Evolutionary conservation across 106 monocot genomes (phyloP), one percentile per base, ranked within the genome.

Genomic region (Xerophyta viscosa): DNA sequence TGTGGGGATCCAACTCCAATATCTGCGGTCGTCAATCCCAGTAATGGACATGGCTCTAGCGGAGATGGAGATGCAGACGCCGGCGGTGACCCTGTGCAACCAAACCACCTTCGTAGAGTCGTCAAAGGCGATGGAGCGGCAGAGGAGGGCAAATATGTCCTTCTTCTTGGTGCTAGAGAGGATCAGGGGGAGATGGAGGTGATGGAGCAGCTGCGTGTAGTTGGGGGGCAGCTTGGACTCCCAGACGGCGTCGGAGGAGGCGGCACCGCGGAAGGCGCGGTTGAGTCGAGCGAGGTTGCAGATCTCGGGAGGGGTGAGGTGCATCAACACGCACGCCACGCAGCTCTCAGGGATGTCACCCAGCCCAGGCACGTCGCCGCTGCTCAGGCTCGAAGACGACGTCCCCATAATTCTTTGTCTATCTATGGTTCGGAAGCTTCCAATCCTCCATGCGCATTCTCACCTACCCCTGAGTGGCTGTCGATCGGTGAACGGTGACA

Each of bases 291-390:
- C 75, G 31, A 75, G 68, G 51, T 68, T 75, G 57, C 75, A 75
- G 50, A 75, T 75, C 68, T 75, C 75, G 7, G 63, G 63, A 3
- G 75, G 75, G 1, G 52, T 68, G 22, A 75, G 63, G 63, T 68
- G 52, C 68, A 68, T 75, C 29, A 75, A 75, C 10, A 75, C 68
- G 58, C 68, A 75, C 2, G 75, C 75, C 50, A 68, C 75, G 52
- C 75, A 75, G 56, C 63, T 75, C 66, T 75, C 75, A 20, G 75
- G 75, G 29, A 75, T 75, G 58, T 75, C 75, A 12, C 75, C 75
- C 3, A 75, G 68, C 37, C 75, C 63, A 0, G 68, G 68, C 28
- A 46, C 54, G 3, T 21, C 52, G 20, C 27, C 62, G 19, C 41
- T 46, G 27, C 22, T 57, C 20, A 75, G 68, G 43, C 51, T 75